Conservation (phyloP, 2,329 filamentous ascomycete species). For the Cladosporium halotolerans region DNA sequence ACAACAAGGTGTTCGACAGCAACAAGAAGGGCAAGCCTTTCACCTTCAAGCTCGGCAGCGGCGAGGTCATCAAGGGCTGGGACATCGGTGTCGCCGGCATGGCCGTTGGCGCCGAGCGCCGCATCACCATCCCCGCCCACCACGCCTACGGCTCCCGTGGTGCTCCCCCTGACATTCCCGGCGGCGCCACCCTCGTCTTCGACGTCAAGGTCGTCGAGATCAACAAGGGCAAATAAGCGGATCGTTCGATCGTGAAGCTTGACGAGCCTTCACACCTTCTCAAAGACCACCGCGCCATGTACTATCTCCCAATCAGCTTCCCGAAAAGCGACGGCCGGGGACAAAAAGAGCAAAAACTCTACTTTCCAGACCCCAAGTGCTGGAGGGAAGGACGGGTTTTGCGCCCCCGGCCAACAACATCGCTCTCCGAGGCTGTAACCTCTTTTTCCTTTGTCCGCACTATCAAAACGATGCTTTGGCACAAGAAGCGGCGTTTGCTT, state of each 20-base stretch:
- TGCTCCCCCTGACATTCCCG: conserved; percentile 72
- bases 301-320: conserved; percentile 2
- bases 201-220: conserved; percentile 56
- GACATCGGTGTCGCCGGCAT: conserved; percentile 91
- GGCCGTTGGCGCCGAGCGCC: conserved; percentile 86
- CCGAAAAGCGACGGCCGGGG: background rate
- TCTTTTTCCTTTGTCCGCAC: conserved; percentile 6
- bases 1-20: conserved; percentile 92
- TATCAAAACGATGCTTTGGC: background rate
- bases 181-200: conserved; percentile 86
- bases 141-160: conserved; percentile 83
- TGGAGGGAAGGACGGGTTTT: conserved; percentile 32
- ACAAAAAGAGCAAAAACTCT: conserved; percentile 16
- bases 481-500: background rate
- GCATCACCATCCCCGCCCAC: conserved; percentile 79
- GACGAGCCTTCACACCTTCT: no score
- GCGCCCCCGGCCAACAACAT: background rate
- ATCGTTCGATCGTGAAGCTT: background rate
- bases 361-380: conserved; percentile 30
- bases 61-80: conserved; percentile 98
- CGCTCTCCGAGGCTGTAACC: conserved; percentile 1
- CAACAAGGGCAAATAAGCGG: conserved; percentile 33
- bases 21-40: conserved; percentile 99
- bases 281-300: conserved; percentile 7
- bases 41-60: conserved; percentile 86